phyloP scores from a whole-genome alignment of 345 rosid genomes.

The Clarkia xantiana region DNA sequence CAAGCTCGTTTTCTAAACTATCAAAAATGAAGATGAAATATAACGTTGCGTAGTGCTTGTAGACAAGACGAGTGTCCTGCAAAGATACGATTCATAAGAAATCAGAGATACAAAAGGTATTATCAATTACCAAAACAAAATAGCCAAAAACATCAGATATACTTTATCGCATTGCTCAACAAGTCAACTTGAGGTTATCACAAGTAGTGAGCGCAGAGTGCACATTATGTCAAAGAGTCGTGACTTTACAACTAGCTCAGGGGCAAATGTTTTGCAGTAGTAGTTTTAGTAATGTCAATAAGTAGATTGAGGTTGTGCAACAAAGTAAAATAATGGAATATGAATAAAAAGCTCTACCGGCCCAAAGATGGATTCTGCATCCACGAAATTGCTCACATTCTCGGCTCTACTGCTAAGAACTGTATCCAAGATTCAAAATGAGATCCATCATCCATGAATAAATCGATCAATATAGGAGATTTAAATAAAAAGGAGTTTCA shows the following conservation, averaged over 20 bases:
- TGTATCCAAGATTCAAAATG: conserved; percentile 5
- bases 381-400: conserved; percentile 74
- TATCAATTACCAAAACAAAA: background rate
- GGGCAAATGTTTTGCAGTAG: too few species aligned
- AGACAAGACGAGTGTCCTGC: conserved; percentile 77
- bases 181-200: too few species aligned
- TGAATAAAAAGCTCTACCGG: conserved; percentile 30
- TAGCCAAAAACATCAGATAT: background rate
- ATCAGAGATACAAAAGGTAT: background rate
- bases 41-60: conserved; percentile 86
- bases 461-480: background rate
- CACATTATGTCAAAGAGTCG: too few species aligned
- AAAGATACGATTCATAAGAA: conserved; percentile 1
- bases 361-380: conserved; percentile 69
- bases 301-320: background rate
- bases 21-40: conserved; percentile 78
- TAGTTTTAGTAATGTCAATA: too few species aligned
- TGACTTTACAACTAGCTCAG: too few species aligned
- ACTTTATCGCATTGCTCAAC: too few species aligned
- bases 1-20: conserved; percentile 86
- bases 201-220: too few species aligned
- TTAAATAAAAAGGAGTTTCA: background rate
- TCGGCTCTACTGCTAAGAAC: conserved; percentile 82
- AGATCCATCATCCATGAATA: too few species aligned
- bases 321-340: background rate